Percentiles rank a stretch among this genome's conserved stretches.
Evolutionary conservation across 306 rosid genomes (phyloP).

Genomic region (Clitoria ternatea): DNA sequence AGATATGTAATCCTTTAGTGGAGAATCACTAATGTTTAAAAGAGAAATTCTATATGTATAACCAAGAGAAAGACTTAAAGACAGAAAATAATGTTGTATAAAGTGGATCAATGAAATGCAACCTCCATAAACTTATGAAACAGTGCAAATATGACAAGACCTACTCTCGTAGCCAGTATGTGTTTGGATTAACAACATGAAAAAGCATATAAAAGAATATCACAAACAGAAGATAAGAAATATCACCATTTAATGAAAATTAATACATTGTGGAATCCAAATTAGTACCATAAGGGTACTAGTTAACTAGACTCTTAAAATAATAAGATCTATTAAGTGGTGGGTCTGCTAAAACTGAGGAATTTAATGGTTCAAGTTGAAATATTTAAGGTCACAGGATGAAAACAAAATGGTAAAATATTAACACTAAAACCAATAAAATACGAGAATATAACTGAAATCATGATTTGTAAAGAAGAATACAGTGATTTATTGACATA

Average conservation of each 20-base stretch:
- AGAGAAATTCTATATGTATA: too few relatives aligned
- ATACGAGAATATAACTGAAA: not conserved
- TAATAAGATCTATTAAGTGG: too few relatives aligned
- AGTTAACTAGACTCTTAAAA: not conserved
- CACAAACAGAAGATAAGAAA: too few relatives aligned
- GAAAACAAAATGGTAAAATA: too few relatives aligned
- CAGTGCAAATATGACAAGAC: not conserved
- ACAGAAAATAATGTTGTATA: too few relatives aligned
- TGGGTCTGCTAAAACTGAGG: too few relatives aligned
- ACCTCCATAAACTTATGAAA: not conserved
- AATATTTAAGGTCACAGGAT: conserved; percentile 1
- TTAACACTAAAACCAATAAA: conserved; percentile 9
- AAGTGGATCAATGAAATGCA: not conserved
- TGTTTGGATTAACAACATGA: not conserved
- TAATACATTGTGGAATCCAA: not conserved
- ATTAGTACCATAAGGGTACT: not conserved
- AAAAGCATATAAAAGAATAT: too few relatives aligned
- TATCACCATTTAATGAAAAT: not conserved
- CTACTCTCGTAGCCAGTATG: not conserved
- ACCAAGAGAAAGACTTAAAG: too few relatives aligned
- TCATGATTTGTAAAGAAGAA: not conserved
- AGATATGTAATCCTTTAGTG: not conserved
- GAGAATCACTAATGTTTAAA: not conserved
- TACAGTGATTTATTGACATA: not conserved
- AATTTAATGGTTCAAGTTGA: conserved; percentile 6